A percentile compares a stretch with the other conserved stretches of the same genome.
These are phyloP conservation scores for Aspergillus bridgeri DNA, from an alignment of 495 filamentous ascomycete species.

Conservation along the genomic window DNA sequence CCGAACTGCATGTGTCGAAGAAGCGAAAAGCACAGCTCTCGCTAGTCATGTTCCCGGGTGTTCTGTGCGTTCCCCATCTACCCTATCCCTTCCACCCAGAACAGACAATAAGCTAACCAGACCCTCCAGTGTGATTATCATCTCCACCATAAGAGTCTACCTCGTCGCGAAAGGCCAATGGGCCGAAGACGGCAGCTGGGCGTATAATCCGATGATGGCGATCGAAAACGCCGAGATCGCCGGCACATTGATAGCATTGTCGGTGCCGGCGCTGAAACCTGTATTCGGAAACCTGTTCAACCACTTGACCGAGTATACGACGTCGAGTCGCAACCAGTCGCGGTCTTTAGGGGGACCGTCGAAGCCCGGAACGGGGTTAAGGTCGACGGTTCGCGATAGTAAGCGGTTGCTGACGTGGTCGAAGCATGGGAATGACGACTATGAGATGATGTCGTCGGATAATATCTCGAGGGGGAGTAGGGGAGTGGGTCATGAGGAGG, in stretches of 20 bases:
- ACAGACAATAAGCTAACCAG: constrained; percentile 2
- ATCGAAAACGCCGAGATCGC: constrained; percentile 45
- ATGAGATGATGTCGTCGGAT: constrained; percentile 32
- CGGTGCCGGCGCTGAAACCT: constrained; percentile 43
- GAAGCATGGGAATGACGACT: constrained; percentile 19
- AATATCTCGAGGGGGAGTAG: neutral
- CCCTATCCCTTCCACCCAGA: neutral
- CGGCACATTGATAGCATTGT: constrained; percentile 42
- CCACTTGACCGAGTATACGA: constrained; percentile 23
- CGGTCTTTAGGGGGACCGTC: constrained; percentile 15
- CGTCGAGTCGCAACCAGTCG: constrained; percentile 24
- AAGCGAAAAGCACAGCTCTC: constrained; percentile 37
- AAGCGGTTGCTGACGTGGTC: constrained; percentile 27
- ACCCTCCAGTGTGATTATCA: constrained; percentile 34
- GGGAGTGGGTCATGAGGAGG: no score
- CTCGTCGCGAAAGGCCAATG: constrained; percentile 42
- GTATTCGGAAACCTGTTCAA: constrained; percentile 33
- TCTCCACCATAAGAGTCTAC: constrained; percentile 40
- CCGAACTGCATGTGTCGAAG: constrained; percentile 30
- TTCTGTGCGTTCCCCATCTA: constrained; percentile 31
- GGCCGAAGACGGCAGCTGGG: constrained; percentile 39
- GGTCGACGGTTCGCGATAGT: constrained; percentile 20
- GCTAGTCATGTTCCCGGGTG: constrained; percentile 42
- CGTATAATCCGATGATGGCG: constrained; percentile 43
- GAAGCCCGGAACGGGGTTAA: constrained; percentile 15